Base-by-base conservation (phyloP, 768 basidiomycete genomes). In the Tricholoma furcatifolium region DNA sequence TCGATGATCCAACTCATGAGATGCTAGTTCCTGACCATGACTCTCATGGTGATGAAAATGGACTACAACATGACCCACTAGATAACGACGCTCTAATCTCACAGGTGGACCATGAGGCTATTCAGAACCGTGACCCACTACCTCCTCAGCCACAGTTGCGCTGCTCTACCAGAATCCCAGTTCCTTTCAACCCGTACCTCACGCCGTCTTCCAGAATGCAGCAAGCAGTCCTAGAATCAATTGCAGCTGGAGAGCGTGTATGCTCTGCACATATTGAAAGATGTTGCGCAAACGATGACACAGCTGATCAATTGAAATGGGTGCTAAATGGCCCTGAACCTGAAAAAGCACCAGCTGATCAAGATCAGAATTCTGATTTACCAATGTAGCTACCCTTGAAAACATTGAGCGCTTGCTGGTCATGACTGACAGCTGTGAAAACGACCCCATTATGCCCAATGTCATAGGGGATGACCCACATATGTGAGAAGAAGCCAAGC, bases 401-500 rank as follows among this genome's bases (percentile, higher is more conserved):
- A 17, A 38, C 17, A 38, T 38, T 12, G 36, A 38, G 11, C 11
- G 17, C 36, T 38, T 38, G 10, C 17, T 38, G 3, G 4, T 12
- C 3, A 17, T 17, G 3, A 17, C 10, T 4, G 36, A 11, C 4
- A 17, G 17, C 4, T 17, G 12, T 11, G 10, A 17, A 11, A 38
- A 38, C 36, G 36, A 38, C 10, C 36, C 36, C 3, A 4, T 11
- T 4, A 38, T 11, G 36, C 36, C 36, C 4, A 17, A 38, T 4
- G n/a, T n/a, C n/a, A 12, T 12, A 12, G 10, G 11, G 4, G 47
- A 39, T 14, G 47, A 46, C 15, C 59, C 59, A 14, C 57, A 31
- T 15, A 55, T 50, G 8, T 47, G 64, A 18, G 35, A 61, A 40
- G 51, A 72, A 60, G 57, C 68, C 51, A 45, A 61, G n/a, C n/a